phyloP scores from a whole-genome alignment of 2,329 filamentous ascomycete genomes.

The Ambrosiella cleistominuta region DNA sequence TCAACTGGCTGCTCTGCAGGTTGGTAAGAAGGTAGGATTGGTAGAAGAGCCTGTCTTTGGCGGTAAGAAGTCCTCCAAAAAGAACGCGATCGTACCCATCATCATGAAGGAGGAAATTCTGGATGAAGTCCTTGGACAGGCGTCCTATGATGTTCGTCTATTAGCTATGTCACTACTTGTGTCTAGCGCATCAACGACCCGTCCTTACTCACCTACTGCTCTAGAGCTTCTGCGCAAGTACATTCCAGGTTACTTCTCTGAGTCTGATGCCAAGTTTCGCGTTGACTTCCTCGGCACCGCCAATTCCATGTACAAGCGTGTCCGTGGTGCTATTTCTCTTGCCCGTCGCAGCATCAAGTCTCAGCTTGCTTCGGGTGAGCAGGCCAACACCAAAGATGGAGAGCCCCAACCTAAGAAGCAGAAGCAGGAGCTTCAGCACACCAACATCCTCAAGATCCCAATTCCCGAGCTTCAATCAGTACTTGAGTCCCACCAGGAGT shows the following conservation, averaged over 20 bases:
- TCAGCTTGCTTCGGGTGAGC: conserved; percentile 20
- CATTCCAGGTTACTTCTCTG: conserved; percentile 57
- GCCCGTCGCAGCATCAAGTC: conserved; percentile 28
- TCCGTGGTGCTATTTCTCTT: conserved; percentile 47
- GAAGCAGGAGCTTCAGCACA: conserved; percentile 22
- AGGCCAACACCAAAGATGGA: conserved; percentile 14
- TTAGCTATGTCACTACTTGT: conserved; percentile 69
- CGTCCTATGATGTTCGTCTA: conserved; percentile 49
- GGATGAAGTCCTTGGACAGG: conserved; percentile 34
- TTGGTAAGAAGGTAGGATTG: conserved; percentile 51
- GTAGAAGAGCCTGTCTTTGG: conserved; percentile 40
- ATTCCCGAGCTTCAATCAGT: conserved; percentile 22
- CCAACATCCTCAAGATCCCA: conserved; percentile 24
- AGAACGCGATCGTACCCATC: conserved; percentile 16
- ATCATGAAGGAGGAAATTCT: conserved; percentile 28
- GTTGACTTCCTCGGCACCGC: conserved; percentile 62
- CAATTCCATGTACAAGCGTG: conserved; percentile 58
- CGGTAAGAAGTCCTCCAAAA: conserved; percentile 10
- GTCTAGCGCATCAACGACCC: conserved; percentile 56
- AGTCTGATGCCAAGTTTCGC: conserved; percentile 72
- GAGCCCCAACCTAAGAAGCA: conserved; percentile 12
- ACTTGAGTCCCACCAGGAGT: conserved; percentile 37
- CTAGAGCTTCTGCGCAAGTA: conserved; percentile 47
- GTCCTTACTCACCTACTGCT: conserved; percentile 46
- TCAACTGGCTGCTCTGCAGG: conserved; percentile 49